Base-by-base conservation (phyloP, 2,329 filamentous ascomycete genomes). In the Kalaharituber pfeilii region DNA sequence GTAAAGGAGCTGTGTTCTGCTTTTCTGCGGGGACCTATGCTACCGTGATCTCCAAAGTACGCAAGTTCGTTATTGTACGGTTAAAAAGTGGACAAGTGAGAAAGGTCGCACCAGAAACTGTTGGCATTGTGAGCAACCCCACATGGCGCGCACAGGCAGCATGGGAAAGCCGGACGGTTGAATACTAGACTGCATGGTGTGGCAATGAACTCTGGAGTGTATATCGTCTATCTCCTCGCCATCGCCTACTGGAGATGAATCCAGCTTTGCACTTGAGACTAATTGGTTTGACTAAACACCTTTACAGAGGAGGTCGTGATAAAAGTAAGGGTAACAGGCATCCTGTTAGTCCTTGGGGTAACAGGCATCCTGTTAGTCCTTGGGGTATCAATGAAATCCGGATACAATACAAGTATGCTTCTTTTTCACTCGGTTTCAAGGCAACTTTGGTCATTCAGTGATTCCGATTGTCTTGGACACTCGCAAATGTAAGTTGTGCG, bases 271-370 rank as follows among this genome's bases (percentile, higher is more conserved):
- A n/a, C n/a, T n/a, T n/a, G n/a, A n/a, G n/a, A n/a, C n/a, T n/a
- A n/a, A n/a, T n/a, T n/a, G n/a, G n/a, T n/a, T n/a, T n/a, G n/a
- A n/a, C n/a, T n/a, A 91, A 98, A 66, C 91, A 98, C 76, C 91
- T 93, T 66, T 93, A 98, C 69, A 93, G 91, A 78, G 91, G 91
- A 84, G 91, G 91, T 71, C 80, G 93, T 76, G 91, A 93, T 73
- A 98, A 98, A 73, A 95, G 87, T 55, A 98, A 98, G 85, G 87
- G 91, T 79, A 94, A 95, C 67, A 80, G 88, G 58, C 77, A 94
- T n/a, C n/a, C n/a, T n/a, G n/a, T n/a, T n/a, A n/a, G n/a, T n/a
- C n/a, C n/a, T n/a, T n/a, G n/a, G n/a, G n/a, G n/a, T n/a, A n/a
- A n/a, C n/a, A n/a, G n/a, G n/a, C n/a, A n/a, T 67, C 91, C 93